phyloP scores from a whole-genome alignment of 2,329 filamentous ascomycete genomes.

The Colletotrichum lentis region DNA sequence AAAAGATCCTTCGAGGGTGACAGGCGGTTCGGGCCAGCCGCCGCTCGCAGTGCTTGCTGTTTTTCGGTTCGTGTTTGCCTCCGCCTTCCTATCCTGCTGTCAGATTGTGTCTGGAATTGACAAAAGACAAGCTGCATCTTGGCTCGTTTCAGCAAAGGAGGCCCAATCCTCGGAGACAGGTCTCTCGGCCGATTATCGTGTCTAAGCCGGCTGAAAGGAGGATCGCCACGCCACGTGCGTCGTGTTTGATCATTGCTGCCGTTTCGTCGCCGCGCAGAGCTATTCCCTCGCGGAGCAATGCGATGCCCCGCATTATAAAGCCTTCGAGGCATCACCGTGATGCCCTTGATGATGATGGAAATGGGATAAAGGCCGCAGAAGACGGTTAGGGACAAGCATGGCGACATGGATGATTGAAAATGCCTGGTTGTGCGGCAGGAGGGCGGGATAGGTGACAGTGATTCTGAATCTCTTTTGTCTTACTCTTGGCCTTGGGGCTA shows the following conservation, averaged over 20 bases:
- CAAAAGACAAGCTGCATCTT: constrained; percentile 9
- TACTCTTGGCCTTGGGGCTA: too few species aligned
- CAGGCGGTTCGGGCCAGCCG: constrained; percentile 30
- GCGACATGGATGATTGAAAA: constrained; percentile 25
- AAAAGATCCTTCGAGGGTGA: constrained; percentile 30
- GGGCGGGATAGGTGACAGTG: constrained; percentile 8
- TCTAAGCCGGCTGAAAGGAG: constrained; percentile 25
- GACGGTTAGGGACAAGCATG: constrained; percentile 2
- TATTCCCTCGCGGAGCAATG: constrained; percentile 14
- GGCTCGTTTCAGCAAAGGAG: constrained; percentile 22
- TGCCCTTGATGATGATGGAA: constrained; percentile 1
- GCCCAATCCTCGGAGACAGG: constrained; percentile 8
- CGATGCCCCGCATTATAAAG: constrained; percentile 32
- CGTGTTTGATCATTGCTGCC: constrained; percentile 17
- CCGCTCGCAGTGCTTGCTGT: constrained; percentile 10
- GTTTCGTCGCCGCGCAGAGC: background rate
- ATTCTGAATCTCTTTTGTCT: too few species aligned
- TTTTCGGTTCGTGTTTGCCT: constrained; percentile 20
- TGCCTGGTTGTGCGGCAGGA: constrained; percentile 28
- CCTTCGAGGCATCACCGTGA: constrained; percentile 14
- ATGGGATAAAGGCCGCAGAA: background rate
- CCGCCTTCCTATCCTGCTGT: background rate
- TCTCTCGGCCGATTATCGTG: constrained; percentile 25
- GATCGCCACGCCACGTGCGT: constrained; percentile 33
- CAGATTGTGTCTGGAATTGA: background rate